Base-by-base conservation (phyloP, 306 rosid genomes). In the Chamaecrista fasciculata region DNA sequence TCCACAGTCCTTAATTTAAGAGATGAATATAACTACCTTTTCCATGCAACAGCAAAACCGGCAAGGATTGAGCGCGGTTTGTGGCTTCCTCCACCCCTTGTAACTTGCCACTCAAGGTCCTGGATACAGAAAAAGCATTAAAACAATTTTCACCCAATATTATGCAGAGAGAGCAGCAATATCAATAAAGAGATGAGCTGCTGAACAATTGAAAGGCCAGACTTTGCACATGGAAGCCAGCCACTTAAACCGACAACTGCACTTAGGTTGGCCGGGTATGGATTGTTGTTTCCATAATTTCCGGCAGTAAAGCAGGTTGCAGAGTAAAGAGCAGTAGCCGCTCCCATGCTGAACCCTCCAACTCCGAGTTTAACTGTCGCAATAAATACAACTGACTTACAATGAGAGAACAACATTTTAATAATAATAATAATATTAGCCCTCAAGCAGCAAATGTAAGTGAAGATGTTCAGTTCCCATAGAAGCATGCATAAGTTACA, bases 311-410 rank as follows among this genome's bases (percentile, higher is more conserved):
- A 89, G 85, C 96, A 91, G 71, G 89, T 79, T 7, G 84, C 96
- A 0, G 97, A 88, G 80, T 94, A 91, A 56, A 94, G 88, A 47
- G 97, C 97, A 5, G 92, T 87, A 66, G 96, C 99, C 28, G 96
- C 96, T 76, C 99, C 99, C 99, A 94, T 91, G 78, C 99, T 94
- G 83, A 94, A 94, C 52, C 99, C 99, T 62, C 99, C 99, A 60
- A 94, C 89, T 37, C 92, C 96, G 76, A 94, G 97, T 75, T 94
- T 91, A 78, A 94, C 99, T 94, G 88, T 59, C 28, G 67, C 66
- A 81, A 8, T 28, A 28, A 28, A 34, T 24, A 67, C 14, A 56
- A 15, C 37, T 57, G 21, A 70, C 66, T 52, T 21, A 62, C 58
- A 60, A 71, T 43, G 10, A 64, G n/a, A n/a, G n/a, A n/a, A n/a